Conservation (phyloP, 148 eudicot genomes). For the Limonium bicolor region DNA sequence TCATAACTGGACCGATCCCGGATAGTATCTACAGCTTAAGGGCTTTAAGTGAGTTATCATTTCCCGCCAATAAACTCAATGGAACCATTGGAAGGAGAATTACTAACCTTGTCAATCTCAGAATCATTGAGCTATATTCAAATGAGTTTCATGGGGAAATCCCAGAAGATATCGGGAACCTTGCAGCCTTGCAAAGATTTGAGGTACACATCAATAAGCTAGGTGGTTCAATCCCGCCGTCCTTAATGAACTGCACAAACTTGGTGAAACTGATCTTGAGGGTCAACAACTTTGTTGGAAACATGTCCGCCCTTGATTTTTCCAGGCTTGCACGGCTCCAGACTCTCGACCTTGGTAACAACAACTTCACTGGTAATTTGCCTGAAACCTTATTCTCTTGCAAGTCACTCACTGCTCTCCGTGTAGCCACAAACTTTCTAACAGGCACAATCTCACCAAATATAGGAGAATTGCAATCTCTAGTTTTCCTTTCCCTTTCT, state of each 20-base stretch:
- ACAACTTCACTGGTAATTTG: conserved; percentile 11
- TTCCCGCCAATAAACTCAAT: conserved; percentile 15
- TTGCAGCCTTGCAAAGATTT: conserved; percentile 13
- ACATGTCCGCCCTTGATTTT: conserved; percentile 14
- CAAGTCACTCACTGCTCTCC: conserved; percentile 17
- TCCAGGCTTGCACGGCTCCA: conserved; percentile 11
- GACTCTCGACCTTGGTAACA: conserved; percentile 19
- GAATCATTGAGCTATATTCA: conserved; percentile 6
- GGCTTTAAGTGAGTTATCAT: conserved; percentile 5
- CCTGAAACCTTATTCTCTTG: conserved; percentile 16
- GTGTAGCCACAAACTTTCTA: conserved; percentile 15
- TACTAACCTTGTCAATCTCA: conserved; percentile 10
- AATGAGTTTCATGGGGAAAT: conserved; percentile 15
- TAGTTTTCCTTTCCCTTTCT: conserved; percentile 19
- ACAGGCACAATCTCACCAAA: conserved; percentile 11
- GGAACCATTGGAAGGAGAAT: conserved; percentile 11
- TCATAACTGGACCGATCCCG: conserved; percentile 13
- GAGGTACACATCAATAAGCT: conserved; percentile 16
- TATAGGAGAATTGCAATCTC: conserved; percentile 7
- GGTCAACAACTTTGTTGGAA: conserved; percentile 13
- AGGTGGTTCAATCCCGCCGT: conserved; percentile 15
- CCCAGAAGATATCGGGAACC: conserved; percentile 18
- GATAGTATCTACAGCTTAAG: conserved; percentile 2
- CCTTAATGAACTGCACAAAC: conserved; percentile 18
- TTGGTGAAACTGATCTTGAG: conserved; percentile 14